Evolutionary conservation across 2,329 filamentous ascomycete genomes (phyloP), one percentile per base, ranked within the genome.

Genomic region (Lachnellula cervina): DNA sequence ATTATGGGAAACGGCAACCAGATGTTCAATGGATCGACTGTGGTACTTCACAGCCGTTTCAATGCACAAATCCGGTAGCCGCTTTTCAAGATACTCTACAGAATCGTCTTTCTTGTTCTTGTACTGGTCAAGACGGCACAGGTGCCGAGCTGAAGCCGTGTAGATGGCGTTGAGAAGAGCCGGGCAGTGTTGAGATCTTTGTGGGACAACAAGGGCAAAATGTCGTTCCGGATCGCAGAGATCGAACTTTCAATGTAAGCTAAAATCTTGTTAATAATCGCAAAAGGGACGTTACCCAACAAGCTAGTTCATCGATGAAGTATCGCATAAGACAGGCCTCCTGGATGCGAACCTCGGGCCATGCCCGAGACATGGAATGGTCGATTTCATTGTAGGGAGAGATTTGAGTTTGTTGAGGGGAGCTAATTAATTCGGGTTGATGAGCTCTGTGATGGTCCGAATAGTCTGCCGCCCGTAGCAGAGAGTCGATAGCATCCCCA

Each of bases 21-120:
- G 66, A 48, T 74, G 69, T 17, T 69, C 67, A 16, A 76, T 68
- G 32, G 73, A 75, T 55, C 71, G 66, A 50, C 69, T 73, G 56
- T 76, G 74, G 54, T 76, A 76, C 17, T 70, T 62, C 0, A 73
- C 67, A 4, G 73, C 71, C 3, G 70, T 70, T 42, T 71, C 70
- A 4, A 69, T 64, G 4, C 66, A 66, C n/a, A 72, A 62, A 35
- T 67, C 63, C 2, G 66, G 58, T 4, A 72, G 59, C 14, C 48
- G 35, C 25, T 65, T 62, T 3, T 56, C 56, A 5, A 63, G 49
- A 32, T 64, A 62, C 25, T 65, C 55, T 1, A 62, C 54, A 38
- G 64, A 57, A 9, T 67, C 28, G 4, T 32, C 28, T 32, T 32
- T 32, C 28, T 57, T 62, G 28, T 32, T 32, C 28, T 57, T 62